These are phyloP conservation scores for Lactifluus rugatus DNA, from an alignment of 768 basidiomycete genomes.

Conservation along the genomic window DNA sequence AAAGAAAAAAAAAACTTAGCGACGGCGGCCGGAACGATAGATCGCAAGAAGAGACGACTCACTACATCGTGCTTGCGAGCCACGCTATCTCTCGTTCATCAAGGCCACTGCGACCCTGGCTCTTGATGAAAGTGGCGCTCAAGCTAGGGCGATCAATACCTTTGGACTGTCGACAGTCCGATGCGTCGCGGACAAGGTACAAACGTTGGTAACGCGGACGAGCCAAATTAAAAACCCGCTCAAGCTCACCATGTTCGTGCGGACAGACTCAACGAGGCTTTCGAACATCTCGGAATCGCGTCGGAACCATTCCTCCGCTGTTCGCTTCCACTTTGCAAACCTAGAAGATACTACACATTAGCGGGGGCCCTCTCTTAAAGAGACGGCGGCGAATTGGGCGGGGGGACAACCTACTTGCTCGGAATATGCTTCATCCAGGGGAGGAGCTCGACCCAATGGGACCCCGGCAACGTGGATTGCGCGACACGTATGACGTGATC, in stretches of 20 bases:
- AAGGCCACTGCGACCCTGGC: slow-evolving; percentile 12
- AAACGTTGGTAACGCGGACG: background rate
- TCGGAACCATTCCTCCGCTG: slow-evolving; percentile 15
- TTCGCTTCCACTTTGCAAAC: slow-evolving; percentile 18
- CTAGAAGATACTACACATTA: background rate
- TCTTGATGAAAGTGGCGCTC: slow-evolving; percentile 12
- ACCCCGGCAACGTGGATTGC: slow-evolving; percentile 3
- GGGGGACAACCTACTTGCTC: slow-evolving; percentile 3
- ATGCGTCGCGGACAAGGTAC: background rate
- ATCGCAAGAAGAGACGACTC: background rate
- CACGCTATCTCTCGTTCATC: slow-evolving; percentile 16
- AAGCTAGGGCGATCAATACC: slow-evolving; percentile 16
- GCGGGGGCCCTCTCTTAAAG: background rate
- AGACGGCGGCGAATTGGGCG: background rate
- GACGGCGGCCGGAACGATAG: background rate
- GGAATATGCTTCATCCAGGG: slow-evolving; percentile 18
- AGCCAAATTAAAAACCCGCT: background rate
- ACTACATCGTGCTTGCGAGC: slow-evolving; percentile 23
- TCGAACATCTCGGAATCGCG: slow-evolving; percentile 17
- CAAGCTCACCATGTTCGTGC: slow-evolving; percentile 9
- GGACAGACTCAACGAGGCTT: slow-evolving; percentile 7
- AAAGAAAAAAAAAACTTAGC: background rate
- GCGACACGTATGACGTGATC: slow-evolving; percentile 16
- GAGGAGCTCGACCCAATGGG: slow-evolving; percentile 15
- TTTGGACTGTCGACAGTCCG: background rate